Evolutionary conservation across 345 rosid species (phyloP).

Genomic region (Brassica rapa): DNA sequence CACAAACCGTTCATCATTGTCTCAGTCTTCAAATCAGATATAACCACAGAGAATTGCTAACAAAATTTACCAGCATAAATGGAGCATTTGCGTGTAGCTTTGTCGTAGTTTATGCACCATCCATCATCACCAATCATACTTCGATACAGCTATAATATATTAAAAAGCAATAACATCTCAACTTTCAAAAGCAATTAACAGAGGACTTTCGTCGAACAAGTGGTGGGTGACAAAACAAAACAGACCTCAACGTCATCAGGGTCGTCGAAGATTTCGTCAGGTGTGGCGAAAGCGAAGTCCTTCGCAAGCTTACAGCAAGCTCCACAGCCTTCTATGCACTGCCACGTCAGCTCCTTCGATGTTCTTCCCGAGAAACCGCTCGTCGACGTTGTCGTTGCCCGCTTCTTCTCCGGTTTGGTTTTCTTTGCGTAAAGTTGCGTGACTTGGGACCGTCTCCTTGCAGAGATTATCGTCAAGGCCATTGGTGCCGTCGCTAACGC

Average conservation of each 20-base stretch:
- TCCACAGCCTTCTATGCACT: conserved; percentile 74
- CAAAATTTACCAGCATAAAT: conserved; percentile 58
- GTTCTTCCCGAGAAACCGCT: conserved; percentile 46
- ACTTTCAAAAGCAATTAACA: neutral
- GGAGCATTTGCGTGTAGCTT: conserved; percentile 82
- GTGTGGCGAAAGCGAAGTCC: conserved; percentile 68
- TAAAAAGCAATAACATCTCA: neutral
- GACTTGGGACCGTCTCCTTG: conserved; percentile 23
- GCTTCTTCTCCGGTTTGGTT: conserved; percentile 20
- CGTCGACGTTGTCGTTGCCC: conserved; percentile 23
- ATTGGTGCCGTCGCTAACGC: conserved; percentile 23
- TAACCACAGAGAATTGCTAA: neutral
- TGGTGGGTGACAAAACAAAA: conserved; percentile 28
- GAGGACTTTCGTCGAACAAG: conserved; percentile 49
- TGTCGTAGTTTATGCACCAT: conserved; percentile 77
- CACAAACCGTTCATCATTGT: neutral
- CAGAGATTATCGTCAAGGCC: conserved; percentile 4
- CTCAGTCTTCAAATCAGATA: neutral
- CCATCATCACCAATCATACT: conserved; percentile 71
- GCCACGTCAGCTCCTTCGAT: conserved; percentile 58
- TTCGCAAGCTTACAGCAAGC: conserved; percentile 92
- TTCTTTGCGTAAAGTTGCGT: conserved; percentile 21
- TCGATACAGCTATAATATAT: conserved; percentile 50
- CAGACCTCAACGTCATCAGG: conserved; percentile 63
- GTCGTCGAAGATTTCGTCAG: conserved; percentile 74